A percentile compares a stretch with the other conserved stretches of the same genome.
phyloP scores from a whole-genome alignment of 768 basidiomycete species.

The Hypholoma fasciculare region DNA sequence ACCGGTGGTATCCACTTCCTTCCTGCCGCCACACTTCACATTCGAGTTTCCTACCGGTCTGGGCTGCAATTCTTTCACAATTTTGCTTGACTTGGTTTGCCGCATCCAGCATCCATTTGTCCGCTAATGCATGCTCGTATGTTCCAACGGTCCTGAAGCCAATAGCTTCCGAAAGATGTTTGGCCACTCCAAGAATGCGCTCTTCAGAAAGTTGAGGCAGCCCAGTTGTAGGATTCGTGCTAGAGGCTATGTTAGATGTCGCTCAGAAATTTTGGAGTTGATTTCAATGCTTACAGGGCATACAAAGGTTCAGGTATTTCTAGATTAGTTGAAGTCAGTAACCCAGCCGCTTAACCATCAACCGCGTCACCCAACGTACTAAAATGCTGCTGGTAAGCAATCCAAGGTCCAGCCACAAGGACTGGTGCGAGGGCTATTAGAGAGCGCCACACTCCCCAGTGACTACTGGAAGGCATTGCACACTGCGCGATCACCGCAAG shows the following conservation, averaged over 20 bases:
- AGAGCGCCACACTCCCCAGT: slow-evolving; percentile 64
- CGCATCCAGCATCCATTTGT: slow-evolving; percentile 76
- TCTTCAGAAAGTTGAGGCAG: slow-evolving; percentile 74
- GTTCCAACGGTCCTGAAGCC: slow-evolving; percentile 94
- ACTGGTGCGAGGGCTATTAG: slow-evolving; percentile 54
- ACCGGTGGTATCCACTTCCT: slow-evolving; percentile 89
- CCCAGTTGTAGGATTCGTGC: slow-evolving; percentile 50
- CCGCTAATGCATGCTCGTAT: slow-evolving; percentile 81
- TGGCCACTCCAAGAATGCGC: slow-evolving; percentile 62
- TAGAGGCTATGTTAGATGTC: slow-evolving; percentile 11
- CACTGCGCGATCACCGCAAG: too few species aligned
- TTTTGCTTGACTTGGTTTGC: slow-evolving; percentile 58
- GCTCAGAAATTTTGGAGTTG: not conserved
- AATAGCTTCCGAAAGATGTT: slow-evolving; percentile 78
- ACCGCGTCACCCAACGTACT: slow-evolving; percentile 31
- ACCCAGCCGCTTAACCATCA: not conserved
- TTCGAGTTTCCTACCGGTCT: slow-evolving; percentile 60
- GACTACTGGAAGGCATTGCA: slow-evolving; percentile 26
- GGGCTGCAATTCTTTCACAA: slow-evolving; percentile 56
- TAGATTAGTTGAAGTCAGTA: slow-evolving; percentile 19
- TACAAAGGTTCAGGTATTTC: slow-evolving; percentile 59
- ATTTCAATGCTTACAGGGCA: slow-evolving; percentile 42
- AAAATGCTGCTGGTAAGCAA: slow-evolving; percentile 49
- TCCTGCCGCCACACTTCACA: slow-evolving; percentile 92
- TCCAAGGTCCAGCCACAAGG: slow-evolving; percentile 47